phyloP scores from a whole-genome alignment of 1,139 yeast genomes.

The Blastobotrys illinoisensis region DNA sequence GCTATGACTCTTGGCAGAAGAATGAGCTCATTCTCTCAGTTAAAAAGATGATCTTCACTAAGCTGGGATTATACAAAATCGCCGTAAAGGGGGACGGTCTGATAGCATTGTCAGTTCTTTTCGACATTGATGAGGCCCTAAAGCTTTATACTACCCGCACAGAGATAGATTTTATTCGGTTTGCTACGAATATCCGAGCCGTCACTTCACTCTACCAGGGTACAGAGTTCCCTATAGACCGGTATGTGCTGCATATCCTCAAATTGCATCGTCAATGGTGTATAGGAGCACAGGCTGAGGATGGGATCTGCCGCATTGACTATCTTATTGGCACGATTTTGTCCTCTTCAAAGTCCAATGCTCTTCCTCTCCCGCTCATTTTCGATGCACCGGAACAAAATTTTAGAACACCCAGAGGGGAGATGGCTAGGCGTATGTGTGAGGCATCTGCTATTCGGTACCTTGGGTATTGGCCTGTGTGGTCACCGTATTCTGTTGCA shows the following conservation, averaged over 20 bases:
- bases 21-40: not conserved
- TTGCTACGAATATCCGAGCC: not conserved
- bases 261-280: conserved; percentile 2
- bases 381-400: not conserved
- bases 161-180: not conserved
- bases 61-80: not conserved
- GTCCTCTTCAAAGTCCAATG: conserved; percentile 1
- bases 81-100: not conserved
- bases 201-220: not conserved
- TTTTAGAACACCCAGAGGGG: not conserved
- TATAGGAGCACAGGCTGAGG: not conserved
- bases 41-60: not conserved
- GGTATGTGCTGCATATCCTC: conserved; percentile 1
- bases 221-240: conserved; percentile 1
- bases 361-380: not conserved
- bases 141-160: not conserved
- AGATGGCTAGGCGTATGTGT: conserved; percentile 2
- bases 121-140: not conserved
- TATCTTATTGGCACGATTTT: conserved; percentile 1
- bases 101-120: not conserved
- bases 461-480: conserved; percentile 6
- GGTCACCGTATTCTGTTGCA: conserved; percentile 2
- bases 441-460: conserved; percentile 3
- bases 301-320: conserved; percentile 2
- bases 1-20: not conserved